Evolutionary conservation across 345 rosid species (phyloP).

Genomic region (Syzygium jambos): DNA sequence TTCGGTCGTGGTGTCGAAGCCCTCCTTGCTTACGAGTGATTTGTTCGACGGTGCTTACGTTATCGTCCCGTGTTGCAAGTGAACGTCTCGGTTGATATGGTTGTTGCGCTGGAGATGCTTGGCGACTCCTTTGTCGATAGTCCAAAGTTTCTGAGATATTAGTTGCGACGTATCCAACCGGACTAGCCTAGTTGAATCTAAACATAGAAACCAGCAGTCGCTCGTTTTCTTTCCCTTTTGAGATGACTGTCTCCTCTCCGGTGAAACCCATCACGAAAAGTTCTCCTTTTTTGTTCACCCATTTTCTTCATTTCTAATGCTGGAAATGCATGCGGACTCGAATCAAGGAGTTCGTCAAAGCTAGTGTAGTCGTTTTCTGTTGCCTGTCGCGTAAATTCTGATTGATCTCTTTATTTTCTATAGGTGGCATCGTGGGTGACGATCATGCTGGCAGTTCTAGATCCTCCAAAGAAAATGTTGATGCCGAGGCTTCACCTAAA

Average conservation of each 20-base stretch:
- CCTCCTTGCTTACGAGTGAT: neutral
- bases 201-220: neutral
- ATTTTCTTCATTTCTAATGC: neutral
- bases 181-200: neutral
- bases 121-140: neutral
- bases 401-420: neutral
- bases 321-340: neutral
- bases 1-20: neutral
- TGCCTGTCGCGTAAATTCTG: neutral
- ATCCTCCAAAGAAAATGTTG: neutral
- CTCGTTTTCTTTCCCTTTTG: neutral
- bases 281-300: neutral
- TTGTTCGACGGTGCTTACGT: neutral
- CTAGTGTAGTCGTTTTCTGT: neutral
- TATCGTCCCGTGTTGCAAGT: neutral
- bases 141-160: neutral
- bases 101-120: neutral
- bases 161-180: neutral
- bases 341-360: neutral
- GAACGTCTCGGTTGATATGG: neutral
- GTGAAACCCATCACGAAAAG: neutral
- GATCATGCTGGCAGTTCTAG: neutral
- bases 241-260: neutral
- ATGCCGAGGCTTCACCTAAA: neutral
- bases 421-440: neutral